phyloP scores from a whole-genome alignment of 192 early-diverging fungal genomes.

The Entomortierella lignicola region DNA sequence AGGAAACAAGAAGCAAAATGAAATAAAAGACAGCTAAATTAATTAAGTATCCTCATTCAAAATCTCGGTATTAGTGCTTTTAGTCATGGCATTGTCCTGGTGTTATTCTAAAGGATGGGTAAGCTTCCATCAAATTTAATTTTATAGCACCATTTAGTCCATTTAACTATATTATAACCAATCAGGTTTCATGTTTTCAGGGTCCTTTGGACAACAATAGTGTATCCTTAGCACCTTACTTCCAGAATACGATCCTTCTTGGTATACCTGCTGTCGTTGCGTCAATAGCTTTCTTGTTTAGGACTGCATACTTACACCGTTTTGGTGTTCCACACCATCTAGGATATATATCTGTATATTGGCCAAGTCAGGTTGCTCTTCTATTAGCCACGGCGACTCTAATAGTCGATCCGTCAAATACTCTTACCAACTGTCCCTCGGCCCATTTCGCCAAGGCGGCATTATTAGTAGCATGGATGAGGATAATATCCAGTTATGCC shows the following conservation, averaged over 20 bases:
- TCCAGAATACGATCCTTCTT: constrained; percentile 17
- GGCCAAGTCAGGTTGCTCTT: constrained; percentile 24
- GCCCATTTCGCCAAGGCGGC: constrained; percentile 2
- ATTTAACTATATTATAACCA: not conserved
- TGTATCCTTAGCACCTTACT: constrained; percentile 24
- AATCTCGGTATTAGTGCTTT: not conserved
- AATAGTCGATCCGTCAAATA: not conserved
- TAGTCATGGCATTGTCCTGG: constrained; percentile 10
- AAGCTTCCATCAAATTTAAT: not conserved
- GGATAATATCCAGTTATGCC: not conserved
- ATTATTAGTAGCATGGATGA: constrained; percentile 23
- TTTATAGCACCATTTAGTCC: too few relatives aligned
- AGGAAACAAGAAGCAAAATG: too few relatives aligned
- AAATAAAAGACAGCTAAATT: too few relatives aligned
- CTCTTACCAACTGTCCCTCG: not conserved
- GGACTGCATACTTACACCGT: constrained; percentile 7
- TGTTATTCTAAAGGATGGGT: constrained; percentile 36
- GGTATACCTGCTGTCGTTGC: constrained; percentile 16
- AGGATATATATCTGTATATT: constrained; percentile 10
- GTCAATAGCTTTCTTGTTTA: constrained; percentile 2
- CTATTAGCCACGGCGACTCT: not conserved
- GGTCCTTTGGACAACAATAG: constrained; percentile 23
- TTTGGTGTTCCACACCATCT: constrained; percentile 9
- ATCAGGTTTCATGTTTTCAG: not conserved
- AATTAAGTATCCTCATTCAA: too few relatives aligned